Evolutionary conservation across 148 eudicot genomes (phyloP), one percentile per base, ranked within the genome.

Genomic region (Rhododendron kiyosumense): DNA sequence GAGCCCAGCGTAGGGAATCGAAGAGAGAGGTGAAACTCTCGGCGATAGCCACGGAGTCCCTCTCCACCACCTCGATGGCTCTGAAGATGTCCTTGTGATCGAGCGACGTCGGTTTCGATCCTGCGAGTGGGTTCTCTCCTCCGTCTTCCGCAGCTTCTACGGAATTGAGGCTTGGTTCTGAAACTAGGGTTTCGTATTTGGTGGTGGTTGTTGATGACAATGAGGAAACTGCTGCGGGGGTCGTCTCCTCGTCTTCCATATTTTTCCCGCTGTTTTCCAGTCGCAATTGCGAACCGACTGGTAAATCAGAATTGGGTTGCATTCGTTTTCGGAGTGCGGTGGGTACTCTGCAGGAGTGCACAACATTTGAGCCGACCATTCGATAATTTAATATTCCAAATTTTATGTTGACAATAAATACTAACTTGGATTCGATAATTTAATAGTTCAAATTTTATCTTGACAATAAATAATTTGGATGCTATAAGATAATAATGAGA

Each of bases 41-140:
- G 79, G 98, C 96, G 81, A 97, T 93, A 7, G 97, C 96, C 20
- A 90, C 76, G 2, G 99, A 97, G 88, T 97, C 98, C 90, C 93
- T 92, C 89, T 95, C 98, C 32, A 93, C 94, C 22, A 94, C 90
- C 81, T 89, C 93, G 48, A 97, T 87, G 7, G 98, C 99, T 89
- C 89, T 88, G 74, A 93, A 24, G 1, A 97, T 91, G 74, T 95
- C 94, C 81, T 89, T 86, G 87, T 87, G 87, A 18, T 84, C 88
- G 2, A 86, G 61, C 78, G 87, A 43, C 85, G 83, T n/a, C 85
- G 89, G 18, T 34, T 84, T 84, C 34, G 84, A 48, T 24, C 76
- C 86, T 52, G 54, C 88, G 1, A 22, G 28, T 18, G 61, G 48
- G 51, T 67, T 67, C 46, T 46, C 86, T n/a, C 28, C 78, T 45